Conservation (phyloP, 139 green algal genomes). For the Klebsormidium nitens region DNA sequence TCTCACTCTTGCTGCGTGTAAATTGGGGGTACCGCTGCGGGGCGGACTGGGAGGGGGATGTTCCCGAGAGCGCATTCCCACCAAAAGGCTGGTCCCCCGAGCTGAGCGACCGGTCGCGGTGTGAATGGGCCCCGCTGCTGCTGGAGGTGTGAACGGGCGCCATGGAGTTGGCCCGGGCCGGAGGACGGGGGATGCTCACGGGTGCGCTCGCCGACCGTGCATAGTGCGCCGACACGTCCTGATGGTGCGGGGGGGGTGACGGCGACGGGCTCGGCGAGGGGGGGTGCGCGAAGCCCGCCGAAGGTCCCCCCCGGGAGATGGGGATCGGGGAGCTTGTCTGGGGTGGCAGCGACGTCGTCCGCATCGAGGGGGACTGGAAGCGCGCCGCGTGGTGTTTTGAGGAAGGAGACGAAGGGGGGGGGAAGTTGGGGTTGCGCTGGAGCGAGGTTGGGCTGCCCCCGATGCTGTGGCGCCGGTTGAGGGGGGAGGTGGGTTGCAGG, state of each 20-base stretch:
- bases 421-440: background rate
- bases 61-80: no score
- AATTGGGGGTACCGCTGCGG: background rate
- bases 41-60: background rate
- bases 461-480: conserved; percentile 11
- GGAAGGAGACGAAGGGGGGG: background rate
- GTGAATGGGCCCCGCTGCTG: no score
- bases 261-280: background rate
- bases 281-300: background rate
- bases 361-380: no score
- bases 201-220: background rate
- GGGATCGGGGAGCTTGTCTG: no score
- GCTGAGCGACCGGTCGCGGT: no score
- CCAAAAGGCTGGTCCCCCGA: no score
- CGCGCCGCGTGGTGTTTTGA: no score
- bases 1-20: background rate
- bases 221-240: background rate
- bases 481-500: background rate
- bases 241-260: conserved; percentile 7
- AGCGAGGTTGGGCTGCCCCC: no score
- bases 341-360: no score
- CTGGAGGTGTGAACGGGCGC: no score
- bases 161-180: background rate
- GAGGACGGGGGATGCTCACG: conserved; percentile 6
- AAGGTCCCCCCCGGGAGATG: background rate